Percentiles rank a stretch among this genome's conserved stretches.
phyloP scores from a whole-genome alignment of 805 yeast genomes.

The Saturnispora besseyi region DNA sequence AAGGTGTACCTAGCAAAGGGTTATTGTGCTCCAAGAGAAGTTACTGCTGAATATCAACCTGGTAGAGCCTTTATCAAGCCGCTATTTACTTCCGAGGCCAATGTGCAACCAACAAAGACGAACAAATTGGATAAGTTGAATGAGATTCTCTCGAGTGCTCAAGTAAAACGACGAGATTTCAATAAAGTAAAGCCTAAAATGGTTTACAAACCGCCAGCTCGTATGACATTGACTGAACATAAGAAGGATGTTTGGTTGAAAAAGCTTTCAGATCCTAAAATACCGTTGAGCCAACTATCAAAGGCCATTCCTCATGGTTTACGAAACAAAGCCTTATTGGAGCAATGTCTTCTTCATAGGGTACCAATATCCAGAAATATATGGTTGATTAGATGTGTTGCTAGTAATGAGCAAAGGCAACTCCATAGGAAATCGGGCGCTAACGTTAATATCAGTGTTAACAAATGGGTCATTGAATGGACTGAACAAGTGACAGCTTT shows the following conservation, averaged over 20 bases:
- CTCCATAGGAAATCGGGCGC: conserved; percentile 36
- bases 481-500: conserved; percentile 69
- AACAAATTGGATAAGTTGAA: conserved; percentile 31
- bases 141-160: conserved; percentile 41
- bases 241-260: conserved; percentile 79
- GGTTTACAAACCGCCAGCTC: conserved; percentile 70
- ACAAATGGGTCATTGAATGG: conserved; percentile 79
- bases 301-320: conserved; percentile 88
- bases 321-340: conserved; percentile 61
- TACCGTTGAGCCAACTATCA: conserved; percentile 60
- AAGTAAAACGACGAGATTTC: conserved; percentile 36
- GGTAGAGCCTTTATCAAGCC: conserved; percentile 51
- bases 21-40: conserved; percentile 52
- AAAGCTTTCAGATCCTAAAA: conserved; percentile 60
- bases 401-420: conserved; percentile 64
- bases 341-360: conserved; percentile 54
- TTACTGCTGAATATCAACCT: conserved; percentile 58
- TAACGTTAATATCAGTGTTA: conserved; percentile 32
- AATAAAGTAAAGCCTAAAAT: conserved; percentile 41
- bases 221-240: conserved; percentile 84
- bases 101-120: conserved; percentile 3
- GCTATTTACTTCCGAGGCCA: conserved; percentile 13
- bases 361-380: conserved; percentile 78
- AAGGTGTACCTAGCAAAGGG: conserved; percentile 61
- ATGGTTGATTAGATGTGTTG: conserved; percentile 86